phyloP scores from a whole-genome alignment of 2,329 filamentous ascomycete species.

The Botrytis byssoidea region DNA sequence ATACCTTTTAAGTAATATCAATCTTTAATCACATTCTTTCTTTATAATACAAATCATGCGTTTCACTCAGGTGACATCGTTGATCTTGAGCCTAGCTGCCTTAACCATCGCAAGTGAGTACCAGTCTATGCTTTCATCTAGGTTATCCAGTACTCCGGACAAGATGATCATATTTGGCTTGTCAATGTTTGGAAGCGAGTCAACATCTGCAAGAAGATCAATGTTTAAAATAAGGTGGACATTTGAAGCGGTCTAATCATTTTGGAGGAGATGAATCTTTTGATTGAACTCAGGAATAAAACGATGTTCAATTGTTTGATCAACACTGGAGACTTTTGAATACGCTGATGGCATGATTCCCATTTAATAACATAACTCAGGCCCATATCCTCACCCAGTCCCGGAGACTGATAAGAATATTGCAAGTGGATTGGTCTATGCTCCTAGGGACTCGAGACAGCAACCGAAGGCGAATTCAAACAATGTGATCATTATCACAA shows the following conservation, averaged over 20 bases:
- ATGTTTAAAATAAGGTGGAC: neutral
- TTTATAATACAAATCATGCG: conserved; percentile 30
- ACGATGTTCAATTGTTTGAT: neutral
- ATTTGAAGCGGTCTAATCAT: neutral
- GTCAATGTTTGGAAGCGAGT: neutral
- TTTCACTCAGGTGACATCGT: conserved; percentile 26
- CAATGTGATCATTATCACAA: conserved; percentile 27
- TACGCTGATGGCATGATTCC: neutral
- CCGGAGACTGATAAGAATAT: conserved; percentile 26
- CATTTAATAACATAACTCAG: conserved; percentile 28
- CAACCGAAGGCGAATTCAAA: conserved; percentile 21
- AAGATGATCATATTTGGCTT: neutral
- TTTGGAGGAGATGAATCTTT: neutral
- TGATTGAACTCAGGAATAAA: neutral
- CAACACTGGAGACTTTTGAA: neutral
- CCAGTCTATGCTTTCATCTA: neutral
- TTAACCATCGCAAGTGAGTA: conserved; percentile 32
- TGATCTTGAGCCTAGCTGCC: conserved; percentile 31
- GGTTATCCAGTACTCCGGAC: neutral
- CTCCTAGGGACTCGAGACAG: conserved; percentile 21
- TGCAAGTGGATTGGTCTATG: conserved; percentile 31
- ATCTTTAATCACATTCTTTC: conserved; percentile 20
- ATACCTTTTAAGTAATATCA: conserved; percentile 28
- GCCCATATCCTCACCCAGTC: conserved; percentile 31
- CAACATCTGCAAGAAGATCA: neutral